Conservation (phyloP, 1,284 basidiomycete genomes). For the Waitea zeae region DNA sequence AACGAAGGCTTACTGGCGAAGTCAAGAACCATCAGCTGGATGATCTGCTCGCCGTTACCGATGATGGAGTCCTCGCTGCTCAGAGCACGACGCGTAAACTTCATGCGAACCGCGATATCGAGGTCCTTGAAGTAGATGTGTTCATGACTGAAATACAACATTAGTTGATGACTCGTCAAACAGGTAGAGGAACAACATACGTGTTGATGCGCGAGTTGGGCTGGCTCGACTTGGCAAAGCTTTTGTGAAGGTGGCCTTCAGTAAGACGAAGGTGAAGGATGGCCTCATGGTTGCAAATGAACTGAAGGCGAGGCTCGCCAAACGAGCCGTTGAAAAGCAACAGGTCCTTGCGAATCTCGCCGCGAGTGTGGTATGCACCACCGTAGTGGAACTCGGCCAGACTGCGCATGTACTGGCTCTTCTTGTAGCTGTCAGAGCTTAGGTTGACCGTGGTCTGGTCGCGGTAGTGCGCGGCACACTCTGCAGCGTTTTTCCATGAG, state of each 20-base stretch:
- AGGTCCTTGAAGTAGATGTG: slow-evolving; percentile 5
- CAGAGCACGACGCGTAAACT: slow-evolving; percentile 8
- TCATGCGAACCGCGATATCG: slow-evolving; percentile 9
- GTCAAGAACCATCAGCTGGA: slow-evolving; percentile 11
- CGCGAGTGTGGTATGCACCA: not conserved
- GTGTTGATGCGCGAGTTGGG: not conserved
- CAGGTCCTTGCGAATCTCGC: slow-evolving; percentile 5
- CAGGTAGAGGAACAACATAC: not conserved
- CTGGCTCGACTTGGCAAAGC: slow-evolving; percentile 6
- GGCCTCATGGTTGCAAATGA: slow-evolving; percentile 14
- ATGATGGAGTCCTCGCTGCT: slow-evolving; percentile 10
- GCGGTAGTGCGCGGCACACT: slow-evolving; percentile 9
- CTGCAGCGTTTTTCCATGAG: slow-evolving; percentile 11
- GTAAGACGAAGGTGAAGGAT: slow-evolving; percentile 10
- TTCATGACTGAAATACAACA: not conserved
- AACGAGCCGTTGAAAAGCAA: slow-evolving; percentile 11
- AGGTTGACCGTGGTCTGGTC: slow-evolving; percentile 7
- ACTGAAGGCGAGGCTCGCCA: slow-evolving; percentile 10
- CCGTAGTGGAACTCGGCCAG: slow-evolving; percentile 11
- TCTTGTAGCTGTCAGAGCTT: slow-evolving; percentile 2
- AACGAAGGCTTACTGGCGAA: slow-evolving; percentile 4
- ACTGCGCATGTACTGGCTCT: slow-evolving; percentile 3
- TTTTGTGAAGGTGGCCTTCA: slow-evolving; percentile 8
- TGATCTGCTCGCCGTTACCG: slow-evolving; percentile 9
- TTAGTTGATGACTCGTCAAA: not conserved